Base-by-base conservation (phyloP, 345 rosid species). In the Linum lewisii region DNA sequence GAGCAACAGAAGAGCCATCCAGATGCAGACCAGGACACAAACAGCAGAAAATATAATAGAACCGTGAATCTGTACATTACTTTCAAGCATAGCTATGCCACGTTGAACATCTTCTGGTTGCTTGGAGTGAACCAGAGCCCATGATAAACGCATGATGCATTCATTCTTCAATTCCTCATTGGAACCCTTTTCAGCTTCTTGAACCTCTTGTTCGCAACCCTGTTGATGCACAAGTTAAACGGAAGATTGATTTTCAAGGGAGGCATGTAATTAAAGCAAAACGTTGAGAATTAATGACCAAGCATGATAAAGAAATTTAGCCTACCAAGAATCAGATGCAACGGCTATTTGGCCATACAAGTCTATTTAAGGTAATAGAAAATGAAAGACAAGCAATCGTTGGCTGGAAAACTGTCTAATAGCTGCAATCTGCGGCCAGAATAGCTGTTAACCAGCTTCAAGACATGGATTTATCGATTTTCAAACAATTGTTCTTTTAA, bases 111-210 rank as follows among this genome's bases (percentile, higher is more conserved):
- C 88, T 21, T 64, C 85, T 0, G 78, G 59, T 21, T 59, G 69
- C 62, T 80, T 79, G 3, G 93, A 85, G 69, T 88, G 96, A 75
- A 85, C 86, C 62, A 88, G 90, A 73, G 96, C 81, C 96, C 96
- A 88, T 5, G 93, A 88, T 26, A 88, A 68, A 23, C 88, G 77
- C 84, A 84, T 83, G 22, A 85, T 65, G 70, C 85, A 77, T 61
- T 83, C 85, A 44, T 65, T 78, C 68, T 70, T 66, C 58, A 73
- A 62, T 67, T 79, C 84, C 58, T 69, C 84, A 45, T 80, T 75
- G 49, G 60, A 77, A 16, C 73, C 78, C 62, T 80, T 77, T 18
- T 63, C 77, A 45, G 85, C 84, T 77, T 85, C 88, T 19, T 79
- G 80, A 54, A 69, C 77, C 71, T 85, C 93, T 68, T 74, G 75